A percentile compares a stretch with the other conserved stretches of the same genome.
These are phyloP conservation scores for Allomyces javanicus DNA, from an alignment of 192 early-diverging fungal species.

Conservation along the genomic window DNA sequence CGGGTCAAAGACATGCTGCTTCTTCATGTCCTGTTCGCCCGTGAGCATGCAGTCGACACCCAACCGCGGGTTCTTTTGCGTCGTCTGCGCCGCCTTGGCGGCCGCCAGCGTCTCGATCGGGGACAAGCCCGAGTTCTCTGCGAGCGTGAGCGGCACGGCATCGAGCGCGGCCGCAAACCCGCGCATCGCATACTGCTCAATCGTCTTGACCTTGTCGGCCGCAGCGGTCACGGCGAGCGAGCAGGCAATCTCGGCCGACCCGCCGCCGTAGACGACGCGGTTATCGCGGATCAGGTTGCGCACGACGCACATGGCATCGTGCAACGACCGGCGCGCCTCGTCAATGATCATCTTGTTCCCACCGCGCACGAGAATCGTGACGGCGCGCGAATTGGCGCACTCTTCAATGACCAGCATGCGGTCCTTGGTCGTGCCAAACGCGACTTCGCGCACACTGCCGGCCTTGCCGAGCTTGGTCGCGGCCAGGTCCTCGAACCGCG, in stretches of 20 bases:
- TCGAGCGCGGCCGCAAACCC: constrained; percentile 93
- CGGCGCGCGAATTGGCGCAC: constrained; percentile 94
- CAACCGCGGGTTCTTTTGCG: constrained; percentile 63
- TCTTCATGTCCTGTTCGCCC: constrained; percentile 91
- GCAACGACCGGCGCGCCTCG: constrained; percentile 91
- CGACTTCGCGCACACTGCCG: constrained; percentile 82
- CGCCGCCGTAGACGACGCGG: constrained; percentile 98
- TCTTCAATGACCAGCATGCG: constrained; percentile 99
- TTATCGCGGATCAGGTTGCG: constrained; percentile 92
- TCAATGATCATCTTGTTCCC: constrained; percentile 99
- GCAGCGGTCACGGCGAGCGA: constrained; percentile 81
- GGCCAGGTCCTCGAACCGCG: constrained; percentile 91
- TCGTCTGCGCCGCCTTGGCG: constrained; percentile 83
- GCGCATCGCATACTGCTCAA: constrained; percentile 99
- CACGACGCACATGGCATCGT: constrained; percentile 98
- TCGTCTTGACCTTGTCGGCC: constrained; percentile 68
- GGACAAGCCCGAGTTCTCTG: constrained; percentile 91
- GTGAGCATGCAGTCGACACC: constrained; percentile 92
- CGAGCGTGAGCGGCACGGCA: constrained; percentile 74
- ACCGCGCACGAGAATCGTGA: constrained; percentile 90
- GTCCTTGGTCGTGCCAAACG: constrained; percentile 95
- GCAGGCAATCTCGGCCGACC: constrained; percentile 90
- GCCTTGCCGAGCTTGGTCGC: constrained; percentile 78
- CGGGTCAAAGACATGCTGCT: constrained; percentile 96
- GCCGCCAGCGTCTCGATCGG: constrained; percentile 93